Percentiles rank a stretch among this genome's conserved stretches.
Evolutionary conservation across 2,329 filamentous ascomycete genomes (phyloP).

Genomic region (Triangularia verruculosa): DNA sequence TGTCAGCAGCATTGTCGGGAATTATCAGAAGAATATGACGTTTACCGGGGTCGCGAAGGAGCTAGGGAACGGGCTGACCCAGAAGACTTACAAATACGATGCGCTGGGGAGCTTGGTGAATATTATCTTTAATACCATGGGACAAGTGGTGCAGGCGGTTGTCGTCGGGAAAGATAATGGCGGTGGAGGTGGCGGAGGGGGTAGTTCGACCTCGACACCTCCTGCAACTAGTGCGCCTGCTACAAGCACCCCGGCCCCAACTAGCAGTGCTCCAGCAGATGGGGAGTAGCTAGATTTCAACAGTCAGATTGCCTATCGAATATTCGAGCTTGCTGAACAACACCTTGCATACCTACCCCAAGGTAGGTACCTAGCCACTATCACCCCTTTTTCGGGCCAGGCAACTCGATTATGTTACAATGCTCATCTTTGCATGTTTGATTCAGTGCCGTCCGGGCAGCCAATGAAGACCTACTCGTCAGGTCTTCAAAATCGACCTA

Average conservation of each 20-base stretch:
- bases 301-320: too few species aligned
- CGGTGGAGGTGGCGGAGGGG: conserved; percentile 12
- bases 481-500: too few species aligned
- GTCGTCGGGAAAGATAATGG: conserved; percentile 30
- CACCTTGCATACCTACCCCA: too few species aligned
- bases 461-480: too few species aligned
- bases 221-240: background rate
- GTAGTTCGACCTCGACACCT: conserved; percentile 2
- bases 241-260: background rate
- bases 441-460: too few species aligned
- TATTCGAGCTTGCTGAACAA: too few species aligned
- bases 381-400: too few species aligned
- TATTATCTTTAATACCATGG: conserved; percentile 53
- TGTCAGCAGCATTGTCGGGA: conserved; percentile 54
- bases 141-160: conserved; percentile 52
- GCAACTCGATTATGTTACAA: too few species aligned
- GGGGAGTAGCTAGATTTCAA: too few species aligned
- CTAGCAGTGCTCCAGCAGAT: background rate
- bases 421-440: too few species aligned
- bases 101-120: conserved; percentile 51
- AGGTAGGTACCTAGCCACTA: too few species aligned
- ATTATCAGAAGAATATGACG: conserved; percentile 59
- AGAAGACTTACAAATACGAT: conserved; percentile 53
- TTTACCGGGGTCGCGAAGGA: conserved; percentile 37
- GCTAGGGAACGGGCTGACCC: conserved; percentile 37